A percentile compares a stretch with the other conserved stretches of the same genome.
phyloP scores from a whole-genome alignment of 2,329 filamentous ascomycete species.

The Lizonia empirigonia region DNA sequence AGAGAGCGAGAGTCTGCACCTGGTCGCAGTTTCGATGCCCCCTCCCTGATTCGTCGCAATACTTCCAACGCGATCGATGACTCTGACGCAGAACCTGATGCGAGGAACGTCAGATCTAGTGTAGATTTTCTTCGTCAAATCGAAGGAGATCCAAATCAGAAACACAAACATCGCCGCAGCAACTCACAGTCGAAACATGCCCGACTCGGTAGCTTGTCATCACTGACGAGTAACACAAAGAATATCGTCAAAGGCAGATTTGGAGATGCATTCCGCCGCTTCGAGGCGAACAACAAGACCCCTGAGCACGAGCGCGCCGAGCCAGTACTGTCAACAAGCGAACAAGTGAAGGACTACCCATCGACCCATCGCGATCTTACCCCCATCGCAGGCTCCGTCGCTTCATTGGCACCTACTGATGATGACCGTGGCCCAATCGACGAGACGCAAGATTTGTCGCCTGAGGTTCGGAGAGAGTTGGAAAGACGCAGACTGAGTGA shows the following conservation, averaged over 20 bases:
- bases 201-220: slow-evolving; percentile 75
- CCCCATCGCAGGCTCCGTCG: slow-evolving; percentile 75
- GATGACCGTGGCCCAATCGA: slow-evolving; percentile 68
- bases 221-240: slow-evolving; percentile 74
- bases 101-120: slow-evolving; percentile 74
- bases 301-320: slow-evolving; percentile 36
- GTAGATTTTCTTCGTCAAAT: slow-evolving; percentile 81
- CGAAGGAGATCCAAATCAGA: slow-evolving; percentile 65
- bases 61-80: slow-evolving; percentile 43
- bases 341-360: slow-evolving; percentile 28
- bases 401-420: slow-evolving; percentile 67
- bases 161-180: slow-evolving; percentile 58
- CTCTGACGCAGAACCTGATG: slow-evolving; percentile 57
- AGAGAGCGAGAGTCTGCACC: slow-evolving; percentile 72
- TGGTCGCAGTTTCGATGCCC: slow-evolving; percentile 41
- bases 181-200: slow-evolving; percentile 64
- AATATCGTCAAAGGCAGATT: slow-evolving; percentile 86
- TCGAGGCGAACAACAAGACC: slow-evolving; percentile 65
- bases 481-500: slow-evolving; percentile 81
- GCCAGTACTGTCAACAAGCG: slow-evolving; percentile 35
- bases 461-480: slow-evolving; percentile 87
- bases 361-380: slow-evolving; percentile 50
- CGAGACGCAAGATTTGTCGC: slow-evolving; percentile 74
- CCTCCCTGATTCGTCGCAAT: slow-evolving; percentile 35
- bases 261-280: slow-evolving; percentile 90